phyloP scores from a whole-genome alignment of 2,329 filamentous ascomycete genomes.

The Neocucurbitaria cava region DNA sequence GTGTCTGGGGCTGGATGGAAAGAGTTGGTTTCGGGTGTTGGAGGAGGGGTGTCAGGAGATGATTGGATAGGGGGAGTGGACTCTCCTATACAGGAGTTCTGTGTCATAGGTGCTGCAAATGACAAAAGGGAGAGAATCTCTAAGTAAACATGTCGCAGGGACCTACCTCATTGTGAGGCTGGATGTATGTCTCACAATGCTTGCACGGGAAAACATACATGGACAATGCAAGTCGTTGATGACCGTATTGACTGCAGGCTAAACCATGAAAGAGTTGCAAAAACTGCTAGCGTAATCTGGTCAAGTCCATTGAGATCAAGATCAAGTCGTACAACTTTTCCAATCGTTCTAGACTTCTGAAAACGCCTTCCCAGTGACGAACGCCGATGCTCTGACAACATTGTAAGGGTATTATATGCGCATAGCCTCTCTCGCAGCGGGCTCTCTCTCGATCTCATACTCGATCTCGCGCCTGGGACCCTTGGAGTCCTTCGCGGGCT shows the following conservation, averaged over 20 bases:
- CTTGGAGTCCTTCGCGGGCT: slow-evolving; percentile 54
- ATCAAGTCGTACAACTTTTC: slow-evolving; percentile 7
- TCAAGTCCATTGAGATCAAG: too few relatives aligned
- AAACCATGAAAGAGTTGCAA: neutral
- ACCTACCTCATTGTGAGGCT: neutral
- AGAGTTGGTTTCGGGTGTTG: neutral
- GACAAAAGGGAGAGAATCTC: neutral
- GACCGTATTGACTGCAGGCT: neutral
- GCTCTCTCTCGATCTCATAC: slow-evolving; percentile 74
- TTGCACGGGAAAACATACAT: neutral
- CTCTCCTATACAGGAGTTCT: neutral
- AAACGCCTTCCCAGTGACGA: slow-evolving; percentile 16
- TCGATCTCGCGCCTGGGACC: slow-evolving; percentile 75
- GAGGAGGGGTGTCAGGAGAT: neutral
- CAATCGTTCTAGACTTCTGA: slow-evolving; percentile 10
- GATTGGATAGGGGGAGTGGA: neutral
- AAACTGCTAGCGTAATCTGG: neutral
- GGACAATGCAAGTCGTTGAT: neutral
- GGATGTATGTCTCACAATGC: neutral
- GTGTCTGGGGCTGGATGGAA: neutral
- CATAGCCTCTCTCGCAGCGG: slow-evolving; percentile 49
- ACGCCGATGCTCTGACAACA: slow-evolving; percentile 22
- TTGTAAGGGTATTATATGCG: slow-evolving; percentile 36
- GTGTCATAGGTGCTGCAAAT: neutral
- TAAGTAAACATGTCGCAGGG: neutral